Percentiles rank a stretch among this genome's conserved stretches.
These are phyloP conservation scores for Plasmopara muralis DNA, from an alignment of 352 stramenopile genomes.

Conservation along the genomic window DNA sequence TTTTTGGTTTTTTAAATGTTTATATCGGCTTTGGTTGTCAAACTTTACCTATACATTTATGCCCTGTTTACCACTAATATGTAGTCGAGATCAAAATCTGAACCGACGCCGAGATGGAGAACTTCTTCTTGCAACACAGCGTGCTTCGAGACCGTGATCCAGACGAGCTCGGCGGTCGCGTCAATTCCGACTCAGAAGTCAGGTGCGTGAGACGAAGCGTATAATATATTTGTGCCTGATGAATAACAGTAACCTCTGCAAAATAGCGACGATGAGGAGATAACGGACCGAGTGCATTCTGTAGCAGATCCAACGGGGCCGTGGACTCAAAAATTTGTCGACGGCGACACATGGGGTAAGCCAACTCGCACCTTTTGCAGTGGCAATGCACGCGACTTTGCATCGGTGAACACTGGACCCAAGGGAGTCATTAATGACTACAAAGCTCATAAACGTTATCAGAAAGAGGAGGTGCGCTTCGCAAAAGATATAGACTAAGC, in stretches of 20 bases:
- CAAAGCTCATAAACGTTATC: conserved; percentile 62
- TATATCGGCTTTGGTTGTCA: no score
- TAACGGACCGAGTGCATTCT: conserved; percentile 55
- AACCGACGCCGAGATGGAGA: conserved; percentile 46
- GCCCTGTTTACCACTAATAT: conserved; percentile 3
- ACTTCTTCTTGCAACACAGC: conserved; percentile 74
- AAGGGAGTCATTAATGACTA: conserved; percentile 83
- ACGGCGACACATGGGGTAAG: conserved; percentile 42
- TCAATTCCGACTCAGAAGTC: conserved; percentile 70
- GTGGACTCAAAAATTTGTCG: conserved; percentile 51
- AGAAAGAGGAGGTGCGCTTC: conserved; percentile 45
- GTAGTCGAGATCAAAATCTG: conserved; percentile 6
- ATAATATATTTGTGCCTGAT: not conserved
- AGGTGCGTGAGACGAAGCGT: conserved; percentile 25
- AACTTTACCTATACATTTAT: no score
- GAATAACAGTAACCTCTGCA: conserved; percentile 8
- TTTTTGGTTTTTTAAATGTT: no score
- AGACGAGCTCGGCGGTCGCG: conserved; percentile 46
- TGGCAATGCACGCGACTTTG: conserved; percentile 38
- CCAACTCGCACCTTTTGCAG: conserved; percentile 20
- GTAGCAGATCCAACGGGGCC: conserved; percentile 63
- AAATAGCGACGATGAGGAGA: conserved; percentile 38
- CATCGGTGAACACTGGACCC: conserved; percentile 60
- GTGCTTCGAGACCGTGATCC: conserved; percentile 65
- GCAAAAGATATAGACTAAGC: no score